These are phyloP conservation scores for Penicillium hesseltinei DNA, from an alignment of 2,329 filamentous ascomycete genomes.

Conservation along the genomic window DNA sequence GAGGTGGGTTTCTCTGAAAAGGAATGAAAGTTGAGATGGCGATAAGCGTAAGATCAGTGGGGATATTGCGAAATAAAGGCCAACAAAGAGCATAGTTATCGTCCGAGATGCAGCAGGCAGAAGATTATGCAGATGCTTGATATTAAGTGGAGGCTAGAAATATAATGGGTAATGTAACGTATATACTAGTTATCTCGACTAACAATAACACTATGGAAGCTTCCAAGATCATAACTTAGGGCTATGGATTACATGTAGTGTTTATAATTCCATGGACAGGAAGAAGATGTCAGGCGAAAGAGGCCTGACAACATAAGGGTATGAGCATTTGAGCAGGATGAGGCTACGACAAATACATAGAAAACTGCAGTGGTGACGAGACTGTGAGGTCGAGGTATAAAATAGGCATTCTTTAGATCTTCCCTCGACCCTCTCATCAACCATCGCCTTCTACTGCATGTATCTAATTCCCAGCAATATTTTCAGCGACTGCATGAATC, in stretches of 20 bases:
- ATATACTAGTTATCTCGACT: not conserved
- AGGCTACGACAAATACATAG: not conserved
- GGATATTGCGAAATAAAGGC: not conserved
- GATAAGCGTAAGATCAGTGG: not conserved
- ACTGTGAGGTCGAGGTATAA: not conserved
- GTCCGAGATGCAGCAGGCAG: not conserved
- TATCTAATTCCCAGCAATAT: not conserved
- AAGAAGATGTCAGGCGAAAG: not conserved
- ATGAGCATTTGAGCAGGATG: not conserved
- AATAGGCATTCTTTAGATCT: not conserved
- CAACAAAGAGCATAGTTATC: not conserved
- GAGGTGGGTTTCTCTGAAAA: not conserved
- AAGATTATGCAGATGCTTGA: not conserved
- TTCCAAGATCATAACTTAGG: not conserved
- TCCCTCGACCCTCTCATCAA: not conserved
- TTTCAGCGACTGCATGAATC: not conserved
- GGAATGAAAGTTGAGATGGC: not conserved
- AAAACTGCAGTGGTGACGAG: no score
- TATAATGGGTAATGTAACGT: not conserved
- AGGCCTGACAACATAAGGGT: not conserved
- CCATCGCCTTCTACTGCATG: not conserved
- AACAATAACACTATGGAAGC: not conserved
- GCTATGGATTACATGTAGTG: not conserved
- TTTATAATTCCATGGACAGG: not conserved
- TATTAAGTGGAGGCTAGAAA: not conserved